Conservation (phyloP, 108 stramenopile genomes). For the Discostella stelligeroides region DNA sequence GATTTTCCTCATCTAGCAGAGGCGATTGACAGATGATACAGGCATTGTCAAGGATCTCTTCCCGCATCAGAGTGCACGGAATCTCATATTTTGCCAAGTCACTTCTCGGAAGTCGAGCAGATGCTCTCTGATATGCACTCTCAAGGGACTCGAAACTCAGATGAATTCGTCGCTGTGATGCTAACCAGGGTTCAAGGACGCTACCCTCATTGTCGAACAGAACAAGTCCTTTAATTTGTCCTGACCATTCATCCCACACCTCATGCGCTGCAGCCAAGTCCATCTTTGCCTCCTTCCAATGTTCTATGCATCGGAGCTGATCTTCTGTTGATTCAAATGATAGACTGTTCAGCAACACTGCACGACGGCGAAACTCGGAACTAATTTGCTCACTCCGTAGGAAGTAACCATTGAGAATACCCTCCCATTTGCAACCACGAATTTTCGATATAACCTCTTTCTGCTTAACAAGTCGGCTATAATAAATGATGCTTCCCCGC, state of each 20-base stretch:
- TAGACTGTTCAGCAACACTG: constrained; percentile 17
- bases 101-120: constrained; percentile 16
- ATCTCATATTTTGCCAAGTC: constrained; percentile 31
- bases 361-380: constrained; percentile 32
- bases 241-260: constrained; percentile 26
- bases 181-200: neutral
- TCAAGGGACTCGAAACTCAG: constrained; percentile 32
- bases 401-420: neutral
- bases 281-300: constrained; percentile 34
- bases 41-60: constrained; percentile 5
- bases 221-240: neutral
- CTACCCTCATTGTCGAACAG: neutral
- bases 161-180: constrained; percentile 17
- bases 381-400: constrained; percentile 21
- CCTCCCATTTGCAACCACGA: constrained; percentile 15
- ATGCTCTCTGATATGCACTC: constrained; percentile 27
- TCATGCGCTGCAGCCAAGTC: constrained; percentile 33
- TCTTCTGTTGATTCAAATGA: constrained; percentile 30
- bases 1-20: constrained; percentile 15
- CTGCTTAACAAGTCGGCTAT: neutral
- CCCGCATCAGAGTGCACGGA: neutral
- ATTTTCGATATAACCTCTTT: constrained; percentile 15
- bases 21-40: constrained; percentile 27
- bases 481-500: neutral
- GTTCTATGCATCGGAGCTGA: constrained; percentile 4